Evolutionary conservation across 1,284 basidiomycete genomes (phyloP).

Genomic region (Tremellales sp.): DNA sequence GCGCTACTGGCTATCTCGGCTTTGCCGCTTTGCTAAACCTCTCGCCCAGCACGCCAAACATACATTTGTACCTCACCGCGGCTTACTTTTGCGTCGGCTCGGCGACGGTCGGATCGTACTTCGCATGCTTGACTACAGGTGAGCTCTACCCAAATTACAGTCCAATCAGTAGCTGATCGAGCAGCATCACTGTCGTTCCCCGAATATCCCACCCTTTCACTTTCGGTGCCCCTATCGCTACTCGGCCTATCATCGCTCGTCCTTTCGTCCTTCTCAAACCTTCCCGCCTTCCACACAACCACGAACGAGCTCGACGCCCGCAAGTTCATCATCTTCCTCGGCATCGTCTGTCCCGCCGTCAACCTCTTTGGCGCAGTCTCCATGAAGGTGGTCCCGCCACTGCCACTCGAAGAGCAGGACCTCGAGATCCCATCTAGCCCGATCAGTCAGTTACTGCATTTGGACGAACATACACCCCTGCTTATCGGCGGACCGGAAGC

Average conservation of each 20-base stretch:
- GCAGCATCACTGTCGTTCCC: slow-evolving; percentile 47
- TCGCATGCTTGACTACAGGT: slow-evolving; percentile 45
- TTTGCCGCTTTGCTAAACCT: slow-evolving; percentile 34
- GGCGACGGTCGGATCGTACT: slow-evolving; percentile 47
- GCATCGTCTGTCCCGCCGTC: slow-evolving; percentile 33
- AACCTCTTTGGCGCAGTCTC: slow-evolving; percentile 45
- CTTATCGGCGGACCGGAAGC: slow-evolving; percentile 47
- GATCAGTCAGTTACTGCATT: slow-evolving; percentile 28
- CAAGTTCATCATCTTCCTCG: slow-evolving; percentile 50
- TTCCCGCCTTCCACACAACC: slow-evolving; percentile 25
- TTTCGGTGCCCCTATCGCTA: slow-evolving; percentile 44
- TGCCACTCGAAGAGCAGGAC: slow-evolving; percentile 9
- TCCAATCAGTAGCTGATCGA: slow-evolving; percentile 3
- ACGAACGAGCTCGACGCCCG: slow-evolving; percentile 34
- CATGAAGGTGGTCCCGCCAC: slow-evolving; percentile 37
- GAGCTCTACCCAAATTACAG: slow-evolving; percentile 6
- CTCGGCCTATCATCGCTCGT: slow-evolving; percentile 46
- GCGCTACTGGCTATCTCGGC: slow-evolving; percentile 39
- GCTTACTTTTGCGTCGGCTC: slow-evolving; percentile 45
- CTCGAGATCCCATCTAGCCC: slow-evolving; percentile 8
- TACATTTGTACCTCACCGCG: slow-evolving; percentile 37
- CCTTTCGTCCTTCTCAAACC: slow-evolving; percentile 40
- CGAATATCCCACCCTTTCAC: slow-evolving; percentile 42
- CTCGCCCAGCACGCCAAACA: slow-evolving; percentile 22
- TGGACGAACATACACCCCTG: slow-evolving; percentile 44